Base-by-base conservation (phyloP, 345 rosid species). In the Linum lewisii region DNA sequence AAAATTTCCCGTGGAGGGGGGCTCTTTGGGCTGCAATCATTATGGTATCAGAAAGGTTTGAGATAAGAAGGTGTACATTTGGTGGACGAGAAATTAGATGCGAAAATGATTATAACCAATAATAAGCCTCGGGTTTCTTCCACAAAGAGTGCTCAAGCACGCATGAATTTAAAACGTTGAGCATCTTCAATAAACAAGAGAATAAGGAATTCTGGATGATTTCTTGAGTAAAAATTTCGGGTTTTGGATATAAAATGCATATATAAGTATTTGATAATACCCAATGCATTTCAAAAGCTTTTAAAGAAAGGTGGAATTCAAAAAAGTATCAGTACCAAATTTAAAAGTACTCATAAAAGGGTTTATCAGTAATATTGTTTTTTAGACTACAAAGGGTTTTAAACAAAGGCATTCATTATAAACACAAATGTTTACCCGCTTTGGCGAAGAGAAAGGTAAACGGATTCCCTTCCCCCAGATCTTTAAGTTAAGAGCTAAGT, bases 391-490 rank as follows among this genome's bases (percentile, higher is more conserved):
- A 29, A 29, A n/a, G n/a, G 32, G 32, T 6, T 26, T 26, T 6
- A 26, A 26, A 26, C 32, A 2, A 26, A 8, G 7, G 34, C 7
- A 29, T 29, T 29, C 34, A 29, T 29, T 29, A 5, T 29, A 29
- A 47, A 57, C 5, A 34, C 60, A 45, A 37, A 54, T 54, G 37
- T 56, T 47, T 81, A 93, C 97, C 95, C 61, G 92, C 92, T 84
- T 93, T 97, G 56, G 97, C 97, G 21, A 93, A 69, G 25, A 93
- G 71, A 77, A 84, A 34, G 91, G 99, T 59, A 89, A 69, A 72
- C 87, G 64, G 99, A 93, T 93, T 85, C 63, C 97, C 99, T 72
- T 79, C 75, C 82, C 75, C 99, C 99, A 93, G 66, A 82, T 78
- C 77, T 81, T 93, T 63, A 89, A 67, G 81, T 97, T 78, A 69